Base-by-base conservation (phyloP, 352 stramenopile genomes). In the Globisporangium perplexum region DNA sequence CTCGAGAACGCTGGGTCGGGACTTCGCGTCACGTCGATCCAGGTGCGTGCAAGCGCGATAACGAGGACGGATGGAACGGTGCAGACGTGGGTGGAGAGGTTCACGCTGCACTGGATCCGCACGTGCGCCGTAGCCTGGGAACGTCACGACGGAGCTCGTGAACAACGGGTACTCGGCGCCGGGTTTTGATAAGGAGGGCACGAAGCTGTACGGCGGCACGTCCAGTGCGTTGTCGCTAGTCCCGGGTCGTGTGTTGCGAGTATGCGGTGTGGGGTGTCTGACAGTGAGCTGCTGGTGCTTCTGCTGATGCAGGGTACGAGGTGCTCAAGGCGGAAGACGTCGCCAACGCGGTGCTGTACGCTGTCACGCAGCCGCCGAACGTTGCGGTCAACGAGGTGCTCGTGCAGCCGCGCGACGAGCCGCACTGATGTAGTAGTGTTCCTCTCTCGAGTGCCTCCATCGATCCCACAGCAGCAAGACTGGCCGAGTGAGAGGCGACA, bases 361-460 rank as follows among this genome's bases (percentile, higher is more conserved):
- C 88, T 14, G 72, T 96, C 47, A 92, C 76, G 26, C 83, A 93
- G 46, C 88, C 90, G 24, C 47, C 72, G 22, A 88, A 96, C 65
- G 86, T 96, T 20, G 83, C 86, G 11, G 81, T 96, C 47, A 97
- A 96, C 62, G 86, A 93, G 59, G 75, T 97, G 46, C 71, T 97
- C 42, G 85, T 97, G 38, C 86, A 97, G 65, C 83, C 87, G 30
- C 79, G 87, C 39, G 88, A 96, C 66, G 86, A 96, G 58, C 77
- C 77, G 24, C 86, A 85, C 47, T 88, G 81, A 41, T 4, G 31
- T 11, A 11, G 15, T 36, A 11, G n/a, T n/a, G n/a, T n/a, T n/a
- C n/a, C n/a, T n/a, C n/a, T n/a, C n/a, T n/a, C n/a, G n/a, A n/a
- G n/a, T n/a, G n/a, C n/a, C n/a, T n/a, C n/a, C n/a, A n/a, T n/a